Evolutionary conservation across 2,329 filamentous ascomycete genomes (phyloP).

Genomic region (Penicillium sp.): DNA sequence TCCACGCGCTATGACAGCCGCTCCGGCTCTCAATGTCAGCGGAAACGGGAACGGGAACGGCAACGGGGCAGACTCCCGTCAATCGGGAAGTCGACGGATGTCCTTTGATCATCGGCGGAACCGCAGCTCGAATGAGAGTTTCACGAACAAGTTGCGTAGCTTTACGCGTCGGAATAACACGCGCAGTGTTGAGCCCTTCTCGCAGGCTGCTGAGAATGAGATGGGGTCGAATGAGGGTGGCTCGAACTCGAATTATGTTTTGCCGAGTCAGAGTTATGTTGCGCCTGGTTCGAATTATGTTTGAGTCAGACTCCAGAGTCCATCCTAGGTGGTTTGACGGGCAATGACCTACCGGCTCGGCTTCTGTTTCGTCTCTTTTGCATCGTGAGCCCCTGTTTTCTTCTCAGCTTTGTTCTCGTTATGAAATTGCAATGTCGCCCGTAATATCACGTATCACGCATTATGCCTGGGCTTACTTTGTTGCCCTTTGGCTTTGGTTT

Average conservation of each 20-base stretch:
- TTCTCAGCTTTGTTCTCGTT: slow-evolving; percentile 3
- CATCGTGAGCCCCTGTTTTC: slow-evolving; percentile 1
- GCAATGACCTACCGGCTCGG: too few species aligned
- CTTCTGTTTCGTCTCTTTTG: not conserved
- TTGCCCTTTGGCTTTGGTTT: not conserved
- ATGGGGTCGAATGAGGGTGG: slow-evolving; percentile 22
- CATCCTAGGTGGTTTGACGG: too few species aligned
- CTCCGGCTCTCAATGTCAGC: slow-evolving; percentile 25
- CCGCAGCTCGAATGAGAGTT: slow-evolving; percentile 55
- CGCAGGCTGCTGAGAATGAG: slow-evolving; percentile 24
- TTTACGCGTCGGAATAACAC: slow-evolving; percentile 56
- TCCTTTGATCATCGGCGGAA: slow-evolving; percentile 51
- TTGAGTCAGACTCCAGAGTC: too few species aligned
- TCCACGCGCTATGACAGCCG: slow-evolving; percentile 38
- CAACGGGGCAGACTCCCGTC: slow-evolving; percentile 23
- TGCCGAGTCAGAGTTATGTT: slow-evolving; percentile 17
- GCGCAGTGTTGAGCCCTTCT: slow-evolving; percentile 41
- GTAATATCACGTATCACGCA: slow-evolving; percentile 2
- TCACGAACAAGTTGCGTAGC: slow-evolving; percentile 52
- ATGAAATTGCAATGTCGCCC: slow-evolving; percentile 10
- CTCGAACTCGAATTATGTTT: slow-evolving; percentile 13
- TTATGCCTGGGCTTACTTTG: not conserved
- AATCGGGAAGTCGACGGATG: slow-evolving; percentile 37
- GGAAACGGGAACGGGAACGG: too few species aligned
- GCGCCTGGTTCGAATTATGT: slow-evolving; percentile 4